Percentiles rank a stretch among this genome's conserved stretches.
These are phyloP conservation scores for Papiliotrema fonsecae DNA, from an alignment of 1,284 basidiomycete genomes.

Conservation along the genomic window DNA sequence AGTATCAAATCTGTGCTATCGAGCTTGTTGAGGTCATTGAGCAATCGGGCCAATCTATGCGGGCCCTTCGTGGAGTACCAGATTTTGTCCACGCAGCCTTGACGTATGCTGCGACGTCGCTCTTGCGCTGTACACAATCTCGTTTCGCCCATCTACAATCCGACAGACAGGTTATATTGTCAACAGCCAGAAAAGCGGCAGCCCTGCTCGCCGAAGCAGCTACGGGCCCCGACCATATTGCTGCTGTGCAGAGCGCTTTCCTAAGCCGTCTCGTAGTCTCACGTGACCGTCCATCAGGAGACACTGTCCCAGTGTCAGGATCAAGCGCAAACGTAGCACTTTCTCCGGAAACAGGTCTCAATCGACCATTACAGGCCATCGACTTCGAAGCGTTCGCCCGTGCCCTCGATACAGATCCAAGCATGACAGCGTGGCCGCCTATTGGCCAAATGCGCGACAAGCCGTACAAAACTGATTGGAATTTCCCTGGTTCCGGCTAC, in stretches of 20 bases:
- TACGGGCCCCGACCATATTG: constrained; percentile 19
- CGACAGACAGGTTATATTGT: constrained; percentile 9
- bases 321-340: not conserved
- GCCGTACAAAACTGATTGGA: not conserved
- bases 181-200: constrained; percentile 12
- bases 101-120: constrained; percentile 31
- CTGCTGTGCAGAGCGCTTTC: constrained; percentile 21
- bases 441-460: not conserved
- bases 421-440: constrained; percentile 14
- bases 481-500: not conserved
- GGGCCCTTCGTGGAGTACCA: constrained; percentile 17
- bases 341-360: not conserved
- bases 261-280: constrained; percentile 10
- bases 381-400: constrained; percentile 14
- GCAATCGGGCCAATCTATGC: constrained; percentile 6
- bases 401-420: constrained; percentile 9
- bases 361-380: constrained; percentile 4
- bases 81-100: constrained; percentile 30
- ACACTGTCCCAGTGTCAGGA: not conserved
- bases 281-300: not conserved
- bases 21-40: constrained; percentile 26
- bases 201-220: constrained; percentile 28
- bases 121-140: constrained; percentile 16
- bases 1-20: constrained; percentile 24
- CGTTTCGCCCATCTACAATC: constrained; percentile 10